Conservation (phyloP, 352 stramenopile genomes). For the Pythium vanterpoolii region DNA sequence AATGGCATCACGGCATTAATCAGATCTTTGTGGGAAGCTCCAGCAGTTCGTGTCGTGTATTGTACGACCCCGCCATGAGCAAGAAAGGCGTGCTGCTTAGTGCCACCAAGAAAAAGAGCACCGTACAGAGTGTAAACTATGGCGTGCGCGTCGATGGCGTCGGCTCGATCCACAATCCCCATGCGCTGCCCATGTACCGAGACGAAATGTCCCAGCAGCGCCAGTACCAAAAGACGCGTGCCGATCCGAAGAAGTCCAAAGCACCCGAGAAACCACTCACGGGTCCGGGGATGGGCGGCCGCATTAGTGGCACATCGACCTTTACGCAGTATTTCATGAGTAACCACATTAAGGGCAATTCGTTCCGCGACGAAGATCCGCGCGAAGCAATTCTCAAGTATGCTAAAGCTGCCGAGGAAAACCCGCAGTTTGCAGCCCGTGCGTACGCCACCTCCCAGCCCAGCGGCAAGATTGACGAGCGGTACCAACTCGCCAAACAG, state of each 20-base stretch:
- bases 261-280: slow-evolving; percentile 73
- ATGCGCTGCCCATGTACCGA: slow-evolving; percentile 81
- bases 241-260: slow-evolving; percentile 72
- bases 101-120: slow-evolving; percentile 71
- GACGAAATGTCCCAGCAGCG: slow-evolving; percentile 65
- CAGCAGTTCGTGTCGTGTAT: slow-evolving; percentile 53
- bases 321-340: slow-evolving; percentile 90
- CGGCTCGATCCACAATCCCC: slow-evolving; percentile 71
- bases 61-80: slow-evolving; percentile 72
- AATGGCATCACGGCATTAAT: slow-evolving; percentile 84
- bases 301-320: slow-evolving; percentile 74
- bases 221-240: slow-evolving; percentile 64
- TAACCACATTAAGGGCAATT: slow-evolving; percentile 74
- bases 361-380: slow-evolving; percentile 83
- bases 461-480: slow-evolving; percentile 58
- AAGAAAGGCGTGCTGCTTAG: slow-evolving; percentile 77
- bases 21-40: slow-evolving; percentile 79
- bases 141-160: slow-evolving; percentile 67
- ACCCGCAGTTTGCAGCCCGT: slow-evolving; percentile 59
- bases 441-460: slow-evolving; percentile 56
- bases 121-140: slow-evolving; percentile 48
- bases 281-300: slow-evolving; percentile 70
- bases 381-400: slow-evolving; percentile 86
- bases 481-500: slow-evolving; percentile 68
- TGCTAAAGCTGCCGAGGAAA: slow-evolving; percentile 64